Evolutionary conservation across 495 filamentous ascomycete genomes (phyloP).

Genomic region (Durotheca rogersii): DNA sequence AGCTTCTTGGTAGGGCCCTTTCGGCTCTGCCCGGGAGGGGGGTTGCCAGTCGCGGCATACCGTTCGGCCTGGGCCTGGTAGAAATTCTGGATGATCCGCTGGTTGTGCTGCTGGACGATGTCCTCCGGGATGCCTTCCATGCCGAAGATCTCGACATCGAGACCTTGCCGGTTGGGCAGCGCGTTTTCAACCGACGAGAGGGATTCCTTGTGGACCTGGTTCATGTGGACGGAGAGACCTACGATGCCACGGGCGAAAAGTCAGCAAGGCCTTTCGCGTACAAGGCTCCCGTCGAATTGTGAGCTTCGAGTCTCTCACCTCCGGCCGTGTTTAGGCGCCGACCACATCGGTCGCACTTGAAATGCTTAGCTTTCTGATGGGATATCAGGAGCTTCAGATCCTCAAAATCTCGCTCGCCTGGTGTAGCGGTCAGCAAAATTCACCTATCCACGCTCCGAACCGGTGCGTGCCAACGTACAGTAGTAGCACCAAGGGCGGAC

Average conservation of each 20-base stretch:
- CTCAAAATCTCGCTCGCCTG: conserved; percentile 90
- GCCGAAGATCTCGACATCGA: conserved; percentile 95
- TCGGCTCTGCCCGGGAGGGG: conserved; percentile 58
- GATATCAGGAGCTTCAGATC: conserved; percentile 93
- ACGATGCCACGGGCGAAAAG: no score
- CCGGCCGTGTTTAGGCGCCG: conserved; percentile 91
- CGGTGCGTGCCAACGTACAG: conserved; percentile 53
- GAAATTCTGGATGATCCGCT: conserved; percentile 78
- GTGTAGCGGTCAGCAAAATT: conserved; percentile 27
- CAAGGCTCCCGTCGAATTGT: conserved; percentile 1
- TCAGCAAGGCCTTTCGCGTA: no score
- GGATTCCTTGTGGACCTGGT: conserved; percentile 95
- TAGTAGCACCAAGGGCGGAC: conserved; percentile 96
- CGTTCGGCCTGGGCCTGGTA: conserved; percentile 83
- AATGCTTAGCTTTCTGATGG: conserved; percentile 98
- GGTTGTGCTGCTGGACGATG: conserved; percentile 74
- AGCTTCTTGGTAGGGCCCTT: conserved; percentile 70
- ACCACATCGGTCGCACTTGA: conserved; percentile 89
- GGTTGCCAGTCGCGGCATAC: conserved; percentile 79
- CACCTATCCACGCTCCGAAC: background rate
- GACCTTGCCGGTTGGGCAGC: conserved; percentile 73
- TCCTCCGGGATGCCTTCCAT: conserved; percentile 96
- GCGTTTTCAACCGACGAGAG: conserved; percentile 87
- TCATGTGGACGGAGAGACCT: conserved; percentile 96
- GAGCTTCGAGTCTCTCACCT: conserved; percentile 62